Evolutionary conservation across 2,329 filamentous ascomycete species (phyloP).

Genomic region (Microascus cirrosus): DNA sequence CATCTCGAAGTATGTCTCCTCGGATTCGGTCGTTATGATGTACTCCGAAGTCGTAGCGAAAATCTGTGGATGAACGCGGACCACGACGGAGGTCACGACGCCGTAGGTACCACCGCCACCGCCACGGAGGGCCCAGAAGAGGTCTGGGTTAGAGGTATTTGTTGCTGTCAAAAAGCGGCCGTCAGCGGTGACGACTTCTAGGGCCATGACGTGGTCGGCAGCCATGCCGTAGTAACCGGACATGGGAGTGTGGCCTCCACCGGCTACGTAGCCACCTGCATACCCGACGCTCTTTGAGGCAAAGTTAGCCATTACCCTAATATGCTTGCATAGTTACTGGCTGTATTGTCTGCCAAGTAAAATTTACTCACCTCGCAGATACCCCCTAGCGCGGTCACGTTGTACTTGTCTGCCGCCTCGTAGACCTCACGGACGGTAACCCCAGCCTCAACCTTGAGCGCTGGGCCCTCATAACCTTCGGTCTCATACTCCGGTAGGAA

Average conservation of each 20-base stretch:
- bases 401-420: slow-evolving; percentile 30
- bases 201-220: slow-evolving; percentile 47
- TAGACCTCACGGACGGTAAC: slow-evolving; percentile 42
- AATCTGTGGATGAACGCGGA: slow-evolving; percentile 33
- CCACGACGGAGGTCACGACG: slow-evolving; percentile 42
- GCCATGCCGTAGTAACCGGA: slow-evolving; percentile 43
- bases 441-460: slow-evolving; percentile 43
- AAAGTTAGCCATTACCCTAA: not conserved
- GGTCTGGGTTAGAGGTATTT: slow-evolving; percentile 33
- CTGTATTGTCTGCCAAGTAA: too few relatives aligned
- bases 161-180: slow-evolving; percentile 36
- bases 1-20: slow-evolving; percentile 34
- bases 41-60: slow-evolving; percentile 17
- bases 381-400: slow-evolving; percentile 38
- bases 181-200: slow-evolving; percentile 38
- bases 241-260: slow-evolving; percentile 46
- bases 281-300: slow-evolving; percentile 34
- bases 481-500: slow-evolving; percentile 12
- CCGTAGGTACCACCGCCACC: slow-evolving; percentile 49
- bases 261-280: slow-evolving; percentile 48
- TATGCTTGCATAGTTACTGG: not conserved
- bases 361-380: slow-evolving; percentile 30
- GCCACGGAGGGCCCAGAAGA: slow-evolving; percentile 53
- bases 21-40: slow-evolving; percentile 12
- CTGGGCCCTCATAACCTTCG: slow-evolving; percentile 26